Percentiles rank a stretch among this genome's conserved stretches.
These are phyloP conservation scores for Chaetomium sp. DNA, from an alignment of 2,329 filamentous ascomycete genomes.

Conservation along the genomic window DNA sequence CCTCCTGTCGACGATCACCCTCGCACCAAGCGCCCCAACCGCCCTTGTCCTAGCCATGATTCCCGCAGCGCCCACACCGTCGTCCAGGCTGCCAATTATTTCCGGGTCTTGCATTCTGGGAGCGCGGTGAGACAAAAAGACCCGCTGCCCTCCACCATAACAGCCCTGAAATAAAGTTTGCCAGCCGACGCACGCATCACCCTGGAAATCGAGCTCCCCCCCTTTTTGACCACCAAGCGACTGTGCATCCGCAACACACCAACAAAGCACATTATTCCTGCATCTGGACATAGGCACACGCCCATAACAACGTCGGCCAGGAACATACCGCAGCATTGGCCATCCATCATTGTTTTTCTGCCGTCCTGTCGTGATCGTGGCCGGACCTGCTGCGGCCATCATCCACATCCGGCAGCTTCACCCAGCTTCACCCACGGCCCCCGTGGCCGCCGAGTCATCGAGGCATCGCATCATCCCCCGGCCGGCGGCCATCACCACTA, in stretches of 20 bases:
- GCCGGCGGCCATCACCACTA: too few relatives aligned
- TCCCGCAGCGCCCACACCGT: constrained; percentile 18
- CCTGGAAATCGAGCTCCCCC: not conserved
- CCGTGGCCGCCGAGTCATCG: too few relatives aligned
- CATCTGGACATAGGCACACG: not conserved
- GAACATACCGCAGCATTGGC: too few relatives aligned
- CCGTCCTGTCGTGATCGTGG: too few relatives aligned
- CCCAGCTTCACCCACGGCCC: too few relatives aligned
- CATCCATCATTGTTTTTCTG: too few relatives aligned
- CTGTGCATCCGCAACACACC: not conserved
- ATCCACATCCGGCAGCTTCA: too few relatives aligned
- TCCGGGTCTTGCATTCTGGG: constrained; percentile 21
- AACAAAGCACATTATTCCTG: not conserved
- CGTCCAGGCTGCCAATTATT: constrained; percentile 22
- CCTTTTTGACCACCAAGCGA: not conserved
- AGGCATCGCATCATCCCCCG: too few relatives aligned
- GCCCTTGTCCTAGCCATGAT: constrained; percentile 20
- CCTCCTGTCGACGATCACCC: constrained; percentile 4
- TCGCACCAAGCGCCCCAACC: constrained; percentile 6
- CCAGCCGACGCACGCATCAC: constrained; percentile 3
- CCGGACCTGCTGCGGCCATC: too few relatives aligned
- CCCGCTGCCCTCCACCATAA: constrained; percentile 5
- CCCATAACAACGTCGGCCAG: not conserved
- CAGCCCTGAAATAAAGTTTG: constrained; percentile 13
- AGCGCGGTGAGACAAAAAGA: constrained; percentile 13